phyloP scores from a whole-genome alignment of 2,329 filamentous ascomycete genomes.

The Ampelomyces quisqualis region DNA sequence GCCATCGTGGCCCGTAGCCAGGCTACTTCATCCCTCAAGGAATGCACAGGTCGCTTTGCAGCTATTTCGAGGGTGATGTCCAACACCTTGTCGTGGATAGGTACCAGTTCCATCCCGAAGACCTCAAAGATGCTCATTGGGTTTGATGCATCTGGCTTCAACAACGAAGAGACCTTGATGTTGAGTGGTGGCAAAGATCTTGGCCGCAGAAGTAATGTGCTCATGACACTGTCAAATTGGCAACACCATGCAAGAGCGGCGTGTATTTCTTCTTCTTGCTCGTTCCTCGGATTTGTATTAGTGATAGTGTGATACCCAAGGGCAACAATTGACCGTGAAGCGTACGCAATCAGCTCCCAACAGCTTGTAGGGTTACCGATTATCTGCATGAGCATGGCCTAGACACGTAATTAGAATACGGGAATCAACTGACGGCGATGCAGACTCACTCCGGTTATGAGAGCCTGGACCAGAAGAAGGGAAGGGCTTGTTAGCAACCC shows the following conservation, averaged over 20 bases:
- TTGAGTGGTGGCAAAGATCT: constrained; percentile 30
- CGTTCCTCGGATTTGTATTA: constrained; percentile 15
- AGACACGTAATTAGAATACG: no score
- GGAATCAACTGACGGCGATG: no score
- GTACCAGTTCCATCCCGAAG: constrained; percentile 29
- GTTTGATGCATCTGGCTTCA: constrained; percentile 24
- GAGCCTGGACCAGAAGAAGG: constrained; percentile 30
- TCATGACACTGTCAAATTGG: constrained; percentile 37
- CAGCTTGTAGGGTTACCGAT: constrained; percentile 37
- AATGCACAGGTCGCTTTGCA: constrained; percentile 9
- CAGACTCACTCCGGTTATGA: constrained; percentile 33
- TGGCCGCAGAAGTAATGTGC: constrained; percentile 33
- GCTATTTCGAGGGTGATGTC: constrained; percentile 25
- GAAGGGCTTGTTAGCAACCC: constrained; percentile 33
- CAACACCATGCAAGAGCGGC: constrained; percentile 33
- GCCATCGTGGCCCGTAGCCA: constrained; percentile 25
- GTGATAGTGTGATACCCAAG: constrained; percentile 34
- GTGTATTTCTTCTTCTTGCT: constrained; percentile 30
- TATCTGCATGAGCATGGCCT: constrained; percentile 38
- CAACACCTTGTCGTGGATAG: constrained; percentile 32
- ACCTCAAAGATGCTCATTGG: constrained; percentile 28
- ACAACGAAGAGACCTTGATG: constrained; percentile 26
- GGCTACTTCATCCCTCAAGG: constrained; percentile 24
- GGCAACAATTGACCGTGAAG: constrained; percentile 35
- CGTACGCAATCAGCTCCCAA: constrained; percentile 35